Base-by-base conservation (phyloP, 1,284 basidiomycete genomes). In the Apiotrichum mycotoxinovorans region DNA sequence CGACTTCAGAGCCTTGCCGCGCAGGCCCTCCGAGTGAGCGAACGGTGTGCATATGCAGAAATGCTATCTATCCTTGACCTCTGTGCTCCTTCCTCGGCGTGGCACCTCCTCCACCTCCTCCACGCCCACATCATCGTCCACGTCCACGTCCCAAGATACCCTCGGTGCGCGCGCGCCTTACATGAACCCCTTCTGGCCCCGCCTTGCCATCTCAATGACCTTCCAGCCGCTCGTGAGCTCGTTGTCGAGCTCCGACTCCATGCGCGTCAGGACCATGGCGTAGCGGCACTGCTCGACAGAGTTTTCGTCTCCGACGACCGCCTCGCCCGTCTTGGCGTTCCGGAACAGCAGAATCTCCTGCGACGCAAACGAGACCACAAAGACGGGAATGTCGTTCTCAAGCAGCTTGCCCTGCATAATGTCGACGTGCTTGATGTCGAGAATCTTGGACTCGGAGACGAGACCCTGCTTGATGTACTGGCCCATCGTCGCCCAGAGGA, bases 181-280 rank as follows among this genome's bases (percentile, higher is more conserved):
- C 58, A 63, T 53, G 56, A 63, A 66, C 34, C 66, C 58, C 54
- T 61, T 63, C 27, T 63, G 54, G 15, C 69, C 69, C 35, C 67
- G 58, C 51, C 69, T 61, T 12, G 67, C 67, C 69, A 70, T 69
- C 69, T 98, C 94, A 41, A 98, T 83, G 54, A 98, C 85, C 79
- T 98, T 98, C 96, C 96, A 99, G 12, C 96, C 96, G 49, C 91
- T 91, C 0, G 96, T 98, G 51, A 97, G 81, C 77, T 95, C 89
- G 69, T 98, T 89, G 44, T 86, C 85, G 53, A 95, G 79, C 70
- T 95, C 90, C 65, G 87, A 87, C 72, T 91, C 87, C 42, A 91
- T 77, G 43, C 94, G 83, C 7, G 93, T 97, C 60, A 99, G 78
- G 3, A 94, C 94, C 52, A 92, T 90, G 22, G 89, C 90, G 74